phyloP scores from a whole-genome alignment of 2,329 filamentous ascomycete species.

The Neofusicoccum sp. region DNA sequence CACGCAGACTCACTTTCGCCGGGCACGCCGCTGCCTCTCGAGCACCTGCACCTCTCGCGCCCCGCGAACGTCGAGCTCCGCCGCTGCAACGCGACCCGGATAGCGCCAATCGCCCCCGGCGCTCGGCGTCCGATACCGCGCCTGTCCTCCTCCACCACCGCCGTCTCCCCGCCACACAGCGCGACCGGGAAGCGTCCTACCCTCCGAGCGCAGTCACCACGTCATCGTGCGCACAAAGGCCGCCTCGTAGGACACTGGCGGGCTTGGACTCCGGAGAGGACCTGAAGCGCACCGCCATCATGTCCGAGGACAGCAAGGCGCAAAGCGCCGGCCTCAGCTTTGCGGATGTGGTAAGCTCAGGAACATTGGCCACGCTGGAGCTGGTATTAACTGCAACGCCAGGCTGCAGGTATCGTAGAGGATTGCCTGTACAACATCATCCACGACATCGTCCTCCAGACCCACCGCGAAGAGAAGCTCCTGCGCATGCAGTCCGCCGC shows the following conservation, averaged over 20 bases:
- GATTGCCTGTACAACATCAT: conserved; percentile 75
- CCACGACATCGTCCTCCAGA: conserved; percentile 70
- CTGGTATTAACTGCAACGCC: background rate
- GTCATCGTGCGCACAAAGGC: background rate
- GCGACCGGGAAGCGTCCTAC: background rate
- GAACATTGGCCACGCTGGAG: background rate
- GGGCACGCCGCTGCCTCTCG: background rate
- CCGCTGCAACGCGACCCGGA: background rate
- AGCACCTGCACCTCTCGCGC: background rate
- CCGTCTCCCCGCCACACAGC: background rate
- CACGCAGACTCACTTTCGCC: conserved; percentile 12
- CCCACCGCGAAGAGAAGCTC: conserved; percentile 75
- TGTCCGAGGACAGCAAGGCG: conserved; percentile 14
- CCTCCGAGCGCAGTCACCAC: background rate
- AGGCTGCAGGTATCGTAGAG: conserved; percentile 59
- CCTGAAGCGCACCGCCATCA: background rate
- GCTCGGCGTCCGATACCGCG: background rate
- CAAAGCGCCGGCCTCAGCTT: conserved; percentile 11
- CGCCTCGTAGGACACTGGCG: no score
- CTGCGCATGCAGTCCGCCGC: conserved; percentile 64
- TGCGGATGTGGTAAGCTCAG: conserved; percentile 12
- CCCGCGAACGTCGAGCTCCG: background rate
- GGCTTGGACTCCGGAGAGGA: background rate
- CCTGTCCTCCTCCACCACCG: background rate
- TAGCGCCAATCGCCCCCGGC: background rate